Percentiles rank a stretch among this genome's conserved stretches.
Conservation (phyloP, 768 basidiomycete genomes). For the Suillus lakei region DNA sequence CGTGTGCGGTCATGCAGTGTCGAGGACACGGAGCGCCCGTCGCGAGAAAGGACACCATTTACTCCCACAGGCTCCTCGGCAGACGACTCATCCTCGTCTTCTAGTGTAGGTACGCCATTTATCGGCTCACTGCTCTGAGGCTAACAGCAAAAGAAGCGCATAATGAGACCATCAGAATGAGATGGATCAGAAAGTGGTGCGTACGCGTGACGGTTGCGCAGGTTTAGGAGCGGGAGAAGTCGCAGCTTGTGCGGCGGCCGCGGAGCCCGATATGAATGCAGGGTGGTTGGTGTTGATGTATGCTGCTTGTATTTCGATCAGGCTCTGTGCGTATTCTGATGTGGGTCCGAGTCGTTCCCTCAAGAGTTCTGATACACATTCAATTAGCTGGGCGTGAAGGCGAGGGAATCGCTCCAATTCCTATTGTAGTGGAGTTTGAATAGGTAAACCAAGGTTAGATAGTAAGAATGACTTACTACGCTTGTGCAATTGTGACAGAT, state of each 20-base stretch:
- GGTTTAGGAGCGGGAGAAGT: conserved; percentile 46
- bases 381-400: conserved; percentile 91
- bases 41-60: conserved; percentile 58
- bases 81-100: conserved; percentile 70
- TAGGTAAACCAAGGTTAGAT: not conserved
- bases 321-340: conserved; percentile 92
- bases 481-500: conserved; percentile 99
- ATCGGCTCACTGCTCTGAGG: conserved; percentile 66
- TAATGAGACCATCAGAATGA: conserved; percentile 19
- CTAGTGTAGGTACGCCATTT: conserved; percentile 53
- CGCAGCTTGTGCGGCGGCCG: conserved; percentile 58
- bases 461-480: conserved; percentile 52
- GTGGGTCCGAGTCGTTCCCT: conserved; percentile 96
- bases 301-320: conserved; percentile 96
- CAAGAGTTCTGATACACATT: conserved; percentile 95
- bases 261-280: conserved; percentile 84
- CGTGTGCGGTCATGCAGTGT: conserved; percentile 78
- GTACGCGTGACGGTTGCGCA: conserved; percentile 56
- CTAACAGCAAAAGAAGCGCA: conserved; percentile 40
- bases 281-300: conserved; percentile 99
- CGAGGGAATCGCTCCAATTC: conserved; percentile 96
- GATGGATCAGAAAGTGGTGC: conserved; percentile 26
- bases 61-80: conserved; percentile 58
- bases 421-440: conserved; percentile 42
- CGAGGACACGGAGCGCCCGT: conserved; percentile 75